Conservation (phyloP, 495 filamentous ascomycete species). For the Pseudomonodictys pantanalensis region DNA sequence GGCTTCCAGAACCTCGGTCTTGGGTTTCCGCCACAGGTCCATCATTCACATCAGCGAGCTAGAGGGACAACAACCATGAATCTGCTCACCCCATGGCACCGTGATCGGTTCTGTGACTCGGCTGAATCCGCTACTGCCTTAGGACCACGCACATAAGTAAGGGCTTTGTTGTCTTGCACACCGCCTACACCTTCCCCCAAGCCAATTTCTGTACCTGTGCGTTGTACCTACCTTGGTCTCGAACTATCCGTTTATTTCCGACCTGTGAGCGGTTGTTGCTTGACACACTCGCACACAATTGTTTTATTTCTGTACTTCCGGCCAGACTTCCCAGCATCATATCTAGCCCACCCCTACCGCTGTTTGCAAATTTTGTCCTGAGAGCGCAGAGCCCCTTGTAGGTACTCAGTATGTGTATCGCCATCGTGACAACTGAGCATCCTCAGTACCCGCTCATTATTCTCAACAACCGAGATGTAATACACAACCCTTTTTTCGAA, state of each 20-base stretch:
- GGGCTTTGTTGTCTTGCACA: conserved; percentile 21
- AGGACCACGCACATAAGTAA: conserved; percentile 33
- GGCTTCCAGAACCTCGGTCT: not conserved
- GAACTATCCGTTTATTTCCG: conserved; percentile 12
- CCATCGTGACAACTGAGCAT: conserved; percentile 82
- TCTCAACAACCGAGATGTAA: conserved; percentile 88
- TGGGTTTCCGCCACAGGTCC: not conserved
- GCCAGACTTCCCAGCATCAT: not conserved
- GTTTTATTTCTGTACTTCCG: too few species aligned
- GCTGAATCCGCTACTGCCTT: conserved; percentile 9
- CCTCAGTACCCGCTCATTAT: conserved; percentile 86
- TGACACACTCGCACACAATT: too few species aligned
- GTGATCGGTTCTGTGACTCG: too few species aligned
- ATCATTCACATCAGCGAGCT: not conserved
- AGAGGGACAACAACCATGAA: too few species aligned
- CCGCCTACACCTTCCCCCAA: conserved; percentile 18
- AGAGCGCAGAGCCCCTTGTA: conserved; percentile 3
- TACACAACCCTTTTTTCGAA: conserved; percentile 9
- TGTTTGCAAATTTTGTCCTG: not conserved
- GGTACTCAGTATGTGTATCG: conserved; percentile 76
- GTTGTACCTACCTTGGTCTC: too few species aligned
- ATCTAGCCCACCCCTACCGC: not conserved
- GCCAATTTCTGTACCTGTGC: not conserved
- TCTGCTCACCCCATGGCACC: conserved; percentile 16
- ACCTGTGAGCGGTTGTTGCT: too few species aligned